These are phyloP conservation scores for Candida nanaspora DNA, from an alignment of 805 yeast species.

Conservation along the genomic window DNA sequence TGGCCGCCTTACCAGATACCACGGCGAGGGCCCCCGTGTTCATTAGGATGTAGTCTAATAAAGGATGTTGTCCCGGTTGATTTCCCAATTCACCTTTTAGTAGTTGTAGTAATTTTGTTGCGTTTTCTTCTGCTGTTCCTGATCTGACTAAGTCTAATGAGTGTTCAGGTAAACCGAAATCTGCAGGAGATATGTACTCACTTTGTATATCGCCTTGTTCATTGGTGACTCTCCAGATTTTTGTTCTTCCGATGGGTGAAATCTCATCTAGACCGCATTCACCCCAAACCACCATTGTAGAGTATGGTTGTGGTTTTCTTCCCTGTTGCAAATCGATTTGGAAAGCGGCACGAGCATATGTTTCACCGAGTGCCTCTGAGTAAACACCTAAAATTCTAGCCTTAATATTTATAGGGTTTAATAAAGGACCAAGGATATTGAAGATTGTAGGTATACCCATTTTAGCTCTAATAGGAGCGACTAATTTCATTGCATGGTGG, in stretches of 20 bases:
- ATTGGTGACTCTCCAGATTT: conserved; percentile 61
- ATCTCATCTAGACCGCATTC: conserved; percentile 89
- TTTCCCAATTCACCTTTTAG: conserved; percentile 36
- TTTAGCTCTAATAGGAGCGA: conserved; percentile 68
- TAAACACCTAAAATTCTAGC: conserved; percentile 90
- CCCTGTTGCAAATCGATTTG: conserved; percentile 45
- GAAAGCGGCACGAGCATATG: conserved; percentile 77
- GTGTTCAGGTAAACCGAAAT: conserved; percentile 79
- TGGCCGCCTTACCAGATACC: conserved; percentile 56
- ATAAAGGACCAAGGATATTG: conserved; percentile 87
- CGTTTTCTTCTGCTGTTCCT: conserved; percentile 85
- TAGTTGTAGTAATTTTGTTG: conserved; percentile 42
- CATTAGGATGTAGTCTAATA: conserved; percentile 84
- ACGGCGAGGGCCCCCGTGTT: conserved; percentile 86
- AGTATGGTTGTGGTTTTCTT: conserved; percentile 23
- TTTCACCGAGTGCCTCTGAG: conserved; percentile 67
- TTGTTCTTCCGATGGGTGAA: conserved; percentile 79
- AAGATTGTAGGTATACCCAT: conserved; percentile 90
- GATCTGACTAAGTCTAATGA: conserved; percentile 60
- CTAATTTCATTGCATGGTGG: conserved; percentile 85
- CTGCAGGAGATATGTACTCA: conserved; percentile 49
- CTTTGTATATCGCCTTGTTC: conserved; percentile 28
- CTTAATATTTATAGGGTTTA: conserved; percentile 80
- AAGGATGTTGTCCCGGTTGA: conserved; percentile 45
- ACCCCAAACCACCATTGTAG: conserved; percentile 90